Percentiles rank a stretch among this genome's conserved stretches.
phyloP scores from a whole-genome alignment of 805 yeast species.

The Wickerhamiella sergipiensis region DNA sequence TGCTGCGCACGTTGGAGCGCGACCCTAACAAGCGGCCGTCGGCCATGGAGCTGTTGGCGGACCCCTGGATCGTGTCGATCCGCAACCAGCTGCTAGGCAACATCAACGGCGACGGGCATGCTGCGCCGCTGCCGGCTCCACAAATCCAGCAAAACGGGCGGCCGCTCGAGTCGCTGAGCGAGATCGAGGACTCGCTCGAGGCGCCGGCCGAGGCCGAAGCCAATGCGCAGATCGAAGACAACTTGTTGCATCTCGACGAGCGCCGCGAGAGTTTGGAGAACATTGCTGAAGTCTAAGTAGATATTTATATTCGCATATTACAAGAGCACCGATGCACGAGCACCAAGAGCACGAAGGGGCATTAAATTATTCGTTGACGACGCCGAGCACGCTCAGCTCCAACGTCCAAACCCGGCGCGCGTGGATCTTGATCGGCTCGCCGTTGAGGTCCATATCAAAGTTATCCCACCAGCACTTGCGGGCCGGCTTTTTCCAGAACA shows the following conservation, averaged over 20 bases:
- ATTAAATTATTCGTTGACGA: conserved; percentile 17
- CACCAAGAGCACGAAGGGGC: too few species aligned
- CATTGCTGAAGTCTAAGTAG: not conserved
- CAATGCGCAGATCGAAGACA: not conserved
- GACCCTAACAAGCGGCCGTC: conserved; percentile 70
- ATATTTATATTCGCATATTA: not conserved
- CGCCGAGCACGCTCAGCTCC: conserved; percentile 82
- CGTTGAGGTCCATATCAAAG: conserved; percentile 24
- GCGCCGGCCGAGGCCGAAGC: not conserved
- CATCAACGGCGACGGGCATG: not conserved
- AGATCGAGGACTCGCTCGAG: not conserved
- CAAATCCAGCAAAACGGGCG: not conserved
- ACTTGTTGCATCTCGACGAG: not conserved
- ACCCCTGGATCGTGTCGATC: conserved; percentile 18
- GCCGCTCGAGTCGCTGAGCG: not conserved
- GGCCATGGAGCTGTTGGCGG: conserved; percentile 65
- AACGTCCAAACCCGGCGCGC: conserved; percentile 94
- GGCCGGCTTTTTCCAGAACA: conserved; percentile 97
- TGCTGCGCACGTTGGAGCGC: conserved; percentile 63
- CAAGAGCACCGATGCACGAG: too few species aligned
- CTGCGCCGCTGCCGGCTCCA: not conserved
- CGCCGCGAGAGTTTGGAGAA: not conserved
- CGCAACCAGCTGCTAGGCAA: conserved; percentile 9
- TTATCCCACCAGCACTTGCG: conserved; percentile 96
- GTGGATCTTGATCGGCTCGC: conserved; percentile 47